Evolutionary conservation across 805 yeast species (phyloP), one percentile per base, ranked within the genome.

Genomic region (Spathaspora sp.): DNA sequence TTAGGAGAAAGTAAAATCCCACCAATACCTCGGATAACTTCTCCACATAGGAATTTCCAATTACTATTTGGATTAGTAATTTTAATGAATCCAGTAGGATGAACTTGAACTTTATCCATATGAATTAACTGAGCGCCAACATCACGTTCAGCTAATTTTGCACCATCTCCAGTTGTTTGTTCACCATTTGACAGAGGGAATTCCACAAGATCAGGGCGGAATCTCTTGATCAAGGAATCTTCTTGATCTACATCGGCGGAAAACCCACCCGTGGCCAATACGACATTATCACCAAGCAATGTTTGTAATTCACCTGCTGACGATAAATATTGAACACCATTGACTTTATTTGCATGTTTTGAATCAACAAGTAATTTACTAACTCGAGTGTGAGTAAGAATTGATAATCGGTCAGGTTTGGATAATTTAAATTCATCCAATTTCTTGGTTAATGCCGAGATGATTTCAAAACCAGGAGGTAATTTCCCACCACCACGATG

Each of bases 181-280:
- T 64, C 65, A 26, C 84, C 82, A 60, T 82, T 82, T 1, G 86
- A 81, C 46, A 83, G 79, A 28, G 87, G 84, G 23, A 78, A 60
- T 6, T 66, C 55, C 0, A 68, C 51, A 40, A 78, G 60, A 42
- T 79, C 78, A 7, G 84, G 83, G 32, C 81, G 72, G 55, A 70
- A 76, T 52, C 72, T 64, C 19, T 64, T 56, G 18, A 82, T 56
- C 20, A 72, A 54, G 5, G 65, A 60, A 44, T 70, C 69, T 43
- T 67, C 64, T 50, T 62, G 12, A 2, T 29, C 17, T 8, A 64
- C 60, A 57, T 72, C 77, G 2, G 74, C 77, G 2, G 81, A 76
- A 59, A 70, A 81, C 4, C 87, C 87, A 45, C 87, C 87, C 5
- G 86, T 80, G 29, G 85, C 82, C 44, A 82, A 65, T 0, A 82